These are phyloP conservation scores for Pleurozium schreberi DNA, from an alignment of 225 moss, liverwort and hornwort species.

Conservation along the genomic window DNA sequence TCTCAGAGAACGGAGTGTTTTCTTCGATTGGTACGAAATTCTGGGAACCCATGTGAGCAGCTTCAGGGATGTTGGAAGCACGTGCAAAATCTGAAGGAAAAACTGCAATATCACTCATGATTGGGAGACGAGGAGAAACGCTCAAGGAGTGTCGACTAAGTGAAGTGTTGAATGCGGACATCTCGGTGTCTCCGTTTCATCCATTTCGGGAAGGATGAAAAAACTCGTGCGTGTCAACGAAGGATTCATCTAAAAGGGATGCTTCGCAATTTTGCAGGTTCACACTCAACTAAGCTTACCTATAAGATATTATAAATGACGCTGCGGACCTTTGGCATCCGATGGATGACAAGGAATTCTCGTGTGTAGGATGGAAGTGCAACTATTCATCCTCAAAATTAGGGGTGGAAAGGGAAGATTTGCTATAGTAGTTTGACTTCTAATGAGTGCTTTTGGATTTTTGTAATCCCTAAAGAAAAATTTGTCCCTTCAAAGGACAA, in stretches of 20 bases:
- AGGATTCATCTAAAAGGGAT: not conserved
- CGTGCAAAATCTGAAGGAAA: not conserved
- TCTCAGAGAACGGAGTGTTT: not conserved
- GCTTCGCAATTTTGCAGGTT: not conserved
- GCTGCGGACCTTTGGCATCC: too few relatives aligned
- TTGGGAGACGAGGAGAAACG: not conserved
- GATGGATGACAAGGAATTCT: too few relatives aligned
- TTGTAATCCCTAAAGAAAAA: too few relatives aligned
- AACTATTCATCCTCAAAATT: too few relatives aligned
- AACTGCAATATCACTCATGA: not conserved
- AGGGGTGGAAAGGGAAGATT: too few relatives aligned
- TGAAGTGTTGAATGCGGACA: too few relatives aligned
- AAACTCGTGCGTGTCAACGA: not conserved
- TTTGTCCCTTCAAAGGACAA: too few relatives aligned
- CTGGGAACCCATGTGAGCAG: not conserved
- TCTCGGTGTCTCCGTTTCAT: not conserved
- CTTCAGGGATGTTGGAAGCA: not conserved
- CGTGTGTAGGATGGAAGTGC: too few relatives aligned
- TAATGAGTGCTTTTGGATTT: too few relatives aligned
- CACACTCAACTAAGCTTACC: too few relatives aligned
- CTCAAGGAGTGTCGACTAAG: not conserved
- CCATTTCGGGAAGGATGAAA: not conserved
- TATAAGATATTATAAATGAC: too few relatives aligned
- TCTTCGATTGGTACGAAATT: not conserved
- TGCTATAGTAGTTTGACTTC: too few relatives aligned